Conservation (phyloP, 441 rosid genomes). For the Mallotus repandus region DNA sequence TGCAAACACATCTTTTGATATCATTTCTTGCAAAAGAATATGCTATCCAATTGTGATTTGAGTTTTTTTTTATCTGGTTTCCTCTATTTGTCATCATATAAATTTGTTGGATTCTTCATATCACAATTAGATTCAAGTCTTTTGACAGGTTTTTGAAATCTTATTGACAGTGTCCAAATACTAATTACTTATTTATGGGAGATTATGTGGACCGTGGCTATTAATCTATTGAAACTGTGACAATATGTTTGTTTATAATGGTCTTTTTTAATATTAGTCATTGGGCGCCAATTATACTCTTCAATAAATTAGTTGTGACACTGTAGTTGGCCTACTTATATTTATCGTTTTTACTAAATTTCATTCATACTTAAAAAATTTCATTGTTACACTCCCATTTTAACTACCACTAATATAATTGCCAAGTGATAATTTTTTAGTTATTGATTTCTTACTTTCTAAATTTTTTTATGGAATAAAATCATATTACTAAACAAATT, state of each 20-base stretch:
- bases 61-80: conserved; percentile 6
- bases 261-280: not conserved
- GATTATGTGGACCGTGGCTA: conserved; percentile 81
- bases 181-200: conserved; percentile 77
- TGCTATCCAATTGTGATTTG: not conserved
- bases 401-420: no score
- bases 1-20: conserved; percentile 90
- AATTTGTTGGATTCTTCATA: not conserved
- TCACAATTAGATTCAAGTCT: not conserved
- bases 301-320: not conserved
- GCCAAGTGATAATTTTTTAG: no score
- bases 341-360: not conserved
- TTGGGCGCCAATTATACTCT: not conserved
- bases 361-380: no score
- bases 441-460: no score
- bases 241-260: conserved; percentile 42
- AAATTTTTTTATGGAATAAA: no score
- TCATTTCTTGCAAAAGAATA: not conserved
- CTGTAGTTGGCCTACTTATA: not conserved
- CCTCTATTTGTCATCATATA: not conserved
- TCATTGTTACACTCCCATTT: no score
- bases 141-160: not conserved
- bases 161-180: conserved; percentile 61
- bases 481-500: no score
- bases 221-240: conserved; percentile 88